Percentiles rank a stretch among this genome's conserved stretches.
Evolutionary conservation across 352 stramenopile genomes (phyloP).

Genomic region (Globisporangium alternatum): DNA sequence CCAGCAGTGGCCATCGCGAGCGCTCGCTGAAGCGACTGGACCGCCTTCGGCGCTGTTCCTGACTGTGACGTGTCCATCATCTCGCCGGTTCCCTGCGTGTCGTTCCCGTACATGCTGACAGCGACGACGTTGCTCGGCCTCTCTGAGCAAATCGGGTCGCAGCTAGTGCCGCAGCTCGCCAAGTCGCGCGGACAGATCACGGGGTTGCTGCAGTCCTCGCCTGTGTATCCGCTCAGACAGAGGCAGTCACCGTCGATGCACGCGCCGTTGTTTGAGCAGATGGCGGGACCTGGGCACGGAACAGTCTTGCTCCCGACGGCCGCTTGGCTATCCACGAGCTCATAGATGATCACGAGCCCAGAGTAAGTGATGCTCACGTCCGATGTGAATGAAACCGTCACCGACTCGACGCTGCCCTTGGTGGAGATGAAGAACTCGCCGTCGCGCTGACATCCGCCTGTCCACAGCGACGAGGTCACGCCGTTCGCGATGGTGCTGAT

Average conservation of each 20-base stretch:
- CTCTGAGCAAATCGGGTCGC: constrained; percentile 41
- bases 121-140: constrained; percentile 33
- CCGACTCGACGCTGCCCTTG: constrained; percentile 20
- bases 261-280: constrained; percentile 47
- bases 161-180: constrained; percentile 27
- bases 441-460: constrained; percentile 43
- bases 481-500: constrained; percentile 22
- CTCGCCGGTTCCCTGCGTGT: constrained; percentile 47
- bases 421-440: constrained; percentile 43
- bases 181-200: constrained; percentile 41
- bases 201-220: constrained; percentile 62
- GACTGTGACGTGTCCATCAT: constrained; percentile 44
- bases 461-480: constrained; percentile 31
- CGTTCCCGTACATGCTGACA: constrained; percentile 47
- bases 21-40: constrained; percentile 41
- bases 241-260: constrained; percentile 40
- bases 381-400: constrained; percentile 38
- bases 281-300: constrained; percentile 35
- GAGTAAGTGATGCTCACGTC: constrained; percentile 40
- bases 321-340: constrained; percentile 16
- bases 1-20: constrained; percentile 27
- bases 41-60: constrained; percentile 51
- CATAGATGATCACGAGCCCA: constrained; percentile 46
- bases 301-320: constrained; percentile 9
- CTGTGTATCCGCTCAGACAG: constrained; percentile 56